These are phyloP conservation scores for Clitopilus hobsonii DNA, from an alignment of 768 basidiomycete species.

Conservation along the genomic window DNA sequence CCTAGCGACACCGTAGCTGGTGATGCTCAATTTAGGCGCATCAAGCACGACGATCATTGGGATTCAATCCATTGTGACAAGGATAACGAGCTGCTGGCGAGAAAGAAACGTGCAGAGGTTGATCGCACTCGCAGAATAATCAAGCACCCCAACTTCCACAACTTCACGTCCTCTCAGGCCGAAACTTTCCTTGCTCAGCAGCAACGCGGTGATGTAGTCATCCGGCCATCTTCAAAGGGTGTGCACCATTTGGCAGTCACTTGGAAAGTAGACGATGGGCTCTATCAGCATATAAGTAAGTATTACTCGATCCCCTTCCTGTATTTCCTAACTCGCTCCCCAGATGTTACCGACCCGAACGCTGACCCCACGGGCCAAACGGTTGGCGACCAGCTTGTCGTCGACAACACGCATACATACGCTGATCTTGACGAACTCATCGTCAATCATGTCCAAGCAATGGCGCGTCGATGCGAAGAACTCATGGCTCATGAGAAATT, in stretches of 20 bases:
- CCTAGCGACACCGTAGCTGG: slow-evolving; percentile 55
- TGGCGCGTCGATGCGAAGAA: slow-evolving; percentile 90
- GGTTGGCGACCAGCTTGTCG: slow-evolving; percentile 58
- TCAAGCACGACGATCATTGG: slow-evolving; percentile 59
- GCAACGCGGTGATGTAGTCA: slow-evolving; percentile 93
- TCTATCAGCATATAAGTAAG: slow-evolving; percentile 96
- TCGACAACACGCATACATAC: slow-evolving; percentile 78
- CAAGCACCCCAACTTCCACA: slow-evolving; percentile 98
- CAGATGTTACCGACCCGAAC: slow-evolving; percentile 82
- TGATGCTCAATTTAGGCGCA: slow-evolving; percentile 57
- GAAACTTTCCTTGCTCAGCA: slow-evolving; percentile 86
- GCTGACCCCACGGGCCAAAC: slow-evolving; percentile 68
- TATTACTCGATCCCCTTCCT: slow-evolving; percentile 2
- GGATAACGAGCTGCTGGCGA: slow-evolving; percentile 66
- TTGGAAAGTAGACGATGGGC: slow-evolving; percentile 96
- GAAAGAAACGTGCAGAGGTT: slow-evolving; percentile 83
- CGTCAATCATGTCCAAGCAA: slow-evolving; percentile 93
- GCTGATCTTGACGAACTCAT: slow-evolving; percentile 95
- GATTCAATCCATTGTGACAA: slow-evolving; percentile 59
- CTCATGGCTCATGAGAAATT: slow-evolving; percentile 95
- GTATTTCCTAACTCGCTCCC: background rate
- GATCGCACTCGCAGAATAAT: slow-evolving; percentile 81
- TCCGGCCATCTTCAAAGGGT: slow-evolving; percentile 94
- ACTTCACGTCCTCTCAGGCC: slow-evolving; percentile 86
- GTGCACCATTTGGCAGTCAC: slow-evolving; percentile 92